Base-by-base conservation (phyloP, 23 red algal genomes). In the Cyanidiococcus yangmingshanensis region DNA sequence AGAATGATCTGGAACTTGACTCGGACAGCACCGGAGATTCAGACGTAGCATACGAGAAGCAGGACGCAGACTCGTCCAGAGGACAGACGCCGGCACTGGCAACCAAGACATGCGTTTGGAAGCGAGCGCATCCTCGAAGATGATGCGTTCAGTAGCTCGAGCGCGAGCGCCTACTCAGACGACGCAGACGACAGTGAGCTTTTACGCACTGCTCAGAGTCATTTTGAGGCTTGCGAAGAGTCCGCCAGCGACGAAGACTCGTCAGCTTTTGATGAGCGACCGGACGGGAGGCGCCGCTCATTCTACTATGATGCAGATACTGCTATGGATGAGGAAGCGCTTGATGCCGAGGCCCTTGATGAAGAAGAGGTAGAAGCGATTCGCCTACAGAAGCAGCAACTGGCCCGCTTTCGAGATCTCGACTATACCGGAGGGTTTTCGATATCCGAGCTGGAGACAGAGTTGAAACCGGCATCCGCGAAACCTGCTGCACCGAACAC, bases 241-340 rank as follows among this genome's bases (percentile, higher is more conserved):
- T 57, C 50, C 16, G 50, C 50, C 16, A 57, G 50, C 50, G 50
- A 57, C 16, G 50, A 57, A n/a, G 50, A 57, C 50, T n/a, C n/a
- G n/a, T n/a, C n/a, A n/a, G n/a, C n/a, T n/a, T 54, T 7, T 7
- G 45, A 54, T 21, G 63, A 71, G 63, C 3, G 21, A 29, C 32
- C n/a, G 12, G 63, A 71, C 63, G 63, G 63, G 32, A 12, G 63
- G 63, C n/a, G 32, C 32, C 63, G 63, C 12, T 71, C 63, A 7
- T 35, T 71, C 0, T 81, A 81, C 59, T 81, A 81, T 30, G 78
- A 71, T 41, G 78, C 78, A 1, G 78, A 81, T 32, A 58, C 54
- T 0, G 78, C 38, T 40, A 39, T 58, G 27, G 37, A 7, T 57
- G 76, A 78, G 58, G 58, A 39, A 36, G 12, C 37, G 45, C n/a